A percentile compares a stretch with the other conserved stretches of the same genome.
These are phyloP conservation scores for Fomes fomentarius DNA, from an alignment of 1,284 basidiomycete genomes.

Conservation along the genomic window DNA sequence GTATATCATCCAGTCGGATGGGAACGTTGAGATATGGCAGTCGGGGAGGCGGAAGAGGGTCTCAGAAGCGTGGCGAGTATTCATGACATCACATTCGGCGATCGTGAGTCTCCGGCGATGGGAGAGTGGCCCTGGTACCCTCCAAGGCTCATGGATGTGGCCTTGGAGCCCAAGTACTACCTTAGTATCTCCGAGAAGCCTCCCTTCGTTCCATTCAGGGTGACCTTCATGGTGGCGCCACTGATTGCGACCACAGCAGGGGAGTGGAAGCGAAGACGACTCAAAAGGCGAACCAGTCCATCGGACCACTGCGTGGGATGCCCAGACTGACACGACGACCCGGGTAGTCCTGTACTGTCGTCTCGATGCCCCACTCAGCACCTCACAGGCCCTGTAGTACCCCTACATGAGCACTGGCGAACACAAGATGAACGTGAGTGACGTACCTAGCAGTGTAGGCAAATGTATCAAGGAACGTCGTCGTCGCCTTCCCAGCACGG, in stretches of 20 bases:
- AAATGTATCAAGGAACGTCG: constrained; percentile 57
- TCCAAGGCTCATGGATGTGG: constrained; percentile 63
- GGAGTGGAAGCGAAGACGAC: constrained; percentile 48
- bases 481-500: constrained; percentile 52
- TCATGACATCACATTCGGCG: constrained; percentile 30
- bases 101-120: constrained; percentile 48
- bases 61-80: too few relatives aligned
- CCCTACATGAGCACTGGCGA: too few relatives aligned
- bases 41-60: constrained; percentile 20
- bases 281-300: constrained; percentile 64
- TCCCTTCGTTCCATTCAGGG: constrained; percentile 53
- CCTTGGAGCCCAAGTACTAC: constrained; percentile 70
- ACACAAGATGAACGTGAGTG: too few relatives aligned
- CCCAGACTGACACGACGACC: constrained; percentile 61
- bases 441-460: constrained; percentile 45
- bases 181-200: constrained; percentile 62
- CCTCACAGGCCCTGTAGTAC: constrained; percentile 54
- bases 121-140: constrained; percentile 67
- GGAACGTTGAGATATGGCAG: constrained; percentile 47
- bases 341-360: constrained; percentile 68
- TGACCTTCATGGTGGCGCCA: constrained; percentile 50
- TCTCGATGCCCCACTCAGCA: constrained; percentile 62
- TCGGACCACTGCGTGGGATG: constrained; percentile 69
- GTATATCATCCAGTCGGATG: constrained; percentile 52
- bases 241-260: constrained; percentile 58